Evolutionary conservation across 1,284 basidiomycete species (phyloP).

Genomic region (Cerioporus squamosus): DNA sequence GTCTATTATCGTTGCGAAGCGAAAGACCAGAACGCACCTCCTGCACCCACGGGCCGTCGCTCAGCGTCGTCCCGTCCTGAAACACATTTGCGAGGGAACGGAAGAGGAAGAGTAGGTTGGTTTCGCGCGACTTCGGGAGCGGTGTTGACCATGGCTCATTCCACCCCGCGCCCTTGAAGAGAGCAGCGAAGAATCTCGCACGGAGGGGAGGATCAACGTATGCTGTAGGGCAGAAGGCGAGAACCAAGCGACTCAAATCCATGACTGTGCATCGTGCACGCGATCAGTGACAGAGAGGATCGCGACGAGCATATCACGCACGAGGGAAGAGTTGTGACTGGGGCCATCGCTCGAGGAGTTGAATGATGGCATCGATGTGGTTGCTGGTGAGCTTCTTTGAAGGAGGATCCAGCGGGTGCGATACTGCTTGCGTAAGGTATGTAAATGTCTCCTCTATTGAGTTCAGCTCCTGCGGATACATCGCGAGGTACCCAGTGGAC

Average conservation of each 20-base stretch:
- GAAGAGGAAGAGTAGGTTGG: constrained; percentile 85
- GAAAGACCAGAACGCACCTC: constrained; percentile 43
- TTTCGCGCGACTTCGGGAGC: constrained; percentile 75
- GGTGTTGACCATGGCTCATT: constrained; percentile 53
- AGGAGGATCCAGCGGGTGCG: constrained; percentile 37
- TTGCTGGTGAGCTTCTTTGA: constrained; percentile 39
- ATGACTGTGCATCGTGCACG: constrained; percentile 64
- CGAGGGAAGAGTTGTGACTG: constrained; percentile 82
- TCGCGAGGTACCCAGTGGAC: constrained; percentile 70
- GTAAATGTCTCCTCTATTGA: constrained; percentile 69
- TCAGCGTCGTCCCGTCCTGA: constrained; percentile 51
- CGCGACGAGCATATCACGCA: constrained; percentile 37
- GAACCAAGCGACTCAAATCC: constrained; percentile 82
- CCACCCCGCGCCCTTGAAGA: constrained; percentile 80
- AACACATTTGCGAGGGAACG: constrained; percentile 85
- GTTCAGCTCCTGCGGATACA: constrained; percentile 69
- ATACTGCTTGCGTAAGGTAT: constrained; percentile 60
- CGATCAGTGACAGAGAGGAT: neutral
- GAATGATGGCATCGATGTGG: constrained; percentile 68
- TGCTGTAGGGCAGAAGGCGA: constrained; percentile 64
- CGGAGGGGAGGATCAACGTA: constrained; percentile 51
- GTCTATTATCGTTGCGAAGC: neutral
- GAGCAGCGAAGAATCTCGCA: constrained; percentile 57
- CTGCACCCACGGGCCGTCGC: constrained; percentile 53
- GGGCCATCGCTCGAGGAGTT: constrained; percentile 83